These are phyloP conservation scores for Mucuna pruriens DNA, from an alignment of 306 rosid genomes.

Conservation along the genomic window DNA sequence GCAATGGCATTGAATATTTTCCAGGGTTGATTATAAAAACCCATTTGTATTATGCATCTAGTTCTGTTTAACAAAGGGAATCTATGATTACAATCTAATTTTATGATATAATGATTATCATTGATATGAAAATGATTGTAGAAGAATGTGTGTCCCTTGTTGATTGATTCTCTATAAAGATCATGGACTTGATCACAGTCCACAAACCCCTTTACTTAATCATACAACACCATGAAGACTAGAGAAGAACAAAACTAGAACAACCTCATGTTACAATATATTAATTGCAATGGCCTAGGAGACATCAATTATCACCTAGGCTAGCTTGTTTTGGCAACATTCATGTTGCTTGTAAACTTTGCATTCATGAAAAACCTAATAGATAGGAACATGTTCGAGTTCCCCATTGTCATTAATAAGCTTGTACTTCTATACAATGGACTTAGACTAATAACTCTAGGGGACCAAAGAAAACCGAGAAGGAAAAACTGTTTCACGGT, in stretches of 20 bases:
- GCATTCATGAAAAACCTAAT: slow-evolving; percentile 1
- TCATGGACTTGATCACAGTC: not conserved
- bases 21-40: not conserved
- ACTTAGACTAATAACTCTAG: slow-evolving; percentile 29
- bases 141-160: not conserved
- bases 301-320: not conserved
- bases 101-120: not conserved
- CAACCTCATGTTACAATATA: slow-evolving; percentile 2
- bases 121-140: not conserved
- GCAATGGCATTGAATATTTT: not conserved
- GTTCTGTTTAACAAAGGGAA: not conserved
- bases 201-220: not conserved
- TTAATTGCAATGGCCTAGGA: not conserved
- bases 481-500: not conserved
- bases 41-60: not conserved
- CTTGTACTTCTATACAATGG: slow-evolving; percentile 16
- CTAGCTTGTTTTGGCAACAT: slow-evolving; percentile 41
- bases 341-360: slow-evolving; percentile 10
- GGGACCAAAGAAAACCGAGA: slow-evolving; percentile 24
- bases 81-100: not conserved
- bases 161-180: not conserved
- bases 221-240: not conserved
- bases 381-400: slow-evolving; percentile 25
- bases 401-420: slow-evolving; percentile 1
- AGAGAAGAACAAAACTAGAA: not conserved